Base-by-base conservation (phyloP, 2,329 filamentous ascomycete species). In the Ophioceras dolichostomum region DNA sequence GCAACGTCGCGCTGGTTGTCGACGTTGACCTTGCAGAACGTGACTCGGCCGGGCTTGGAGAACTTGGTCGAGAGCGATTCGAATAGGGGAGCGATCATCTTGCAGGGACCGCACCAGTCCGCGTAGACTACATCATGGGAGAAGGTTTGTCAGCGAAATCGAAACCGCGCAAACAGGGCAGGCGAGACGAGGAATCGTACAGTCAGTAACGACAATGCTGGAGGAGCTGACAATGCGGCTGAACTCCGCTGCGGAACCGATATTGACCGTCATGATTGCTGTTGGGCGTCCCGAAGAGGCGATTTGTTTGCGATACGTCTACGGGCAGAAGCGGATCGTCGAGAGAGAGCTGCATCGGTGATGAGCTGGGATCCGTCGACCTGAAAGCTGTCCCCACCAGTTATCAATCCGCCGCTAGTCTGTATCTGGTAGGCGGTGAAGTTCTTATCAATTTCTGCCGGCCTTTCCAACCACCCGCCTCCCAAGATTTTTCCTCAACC, bases 81-180 rank as follows among this genome's bases (percentile, higher is more conserved):
- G 59, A 93, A 96, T 40, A 83, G 75, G 16, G 89, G 89, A 35
- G 84, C 84, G 47, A 96, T 93, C 55, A 81, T 75, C 64, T 93
- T 93, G 73, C 88, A 95, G 52, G 89, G 87, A 39, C 81, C 83
- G 59, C 87, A 96, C 84, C 86, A 94, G 62, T 93, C 83, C 58
- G 89, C 89, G 55, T 91, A 93, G 70, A 95, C 86, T 93, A n/a
- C n/a, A n/a, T n/a, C 50, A 35, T 27, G 49, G 46, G 10, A 7
- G 36, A 28, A 10, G 29, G 37, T 45, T 37, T 47, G 47, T 41
- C 35, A 44, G 41, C 35, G 32, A n/a, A n/a, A n/a, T 31, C 30
- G 38, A 41, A 36, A 38, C 31, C 36, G 2, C 37, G 24, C 33
- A 44, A 44, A 38, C 35, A 50, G 42, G 47, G 49, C 45, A 41